These are phyloP conservation scores for Coemansia sp. DNA, from an alignment of 371 early-diverging fungal species.

Conservation along the genomic window DNA sequence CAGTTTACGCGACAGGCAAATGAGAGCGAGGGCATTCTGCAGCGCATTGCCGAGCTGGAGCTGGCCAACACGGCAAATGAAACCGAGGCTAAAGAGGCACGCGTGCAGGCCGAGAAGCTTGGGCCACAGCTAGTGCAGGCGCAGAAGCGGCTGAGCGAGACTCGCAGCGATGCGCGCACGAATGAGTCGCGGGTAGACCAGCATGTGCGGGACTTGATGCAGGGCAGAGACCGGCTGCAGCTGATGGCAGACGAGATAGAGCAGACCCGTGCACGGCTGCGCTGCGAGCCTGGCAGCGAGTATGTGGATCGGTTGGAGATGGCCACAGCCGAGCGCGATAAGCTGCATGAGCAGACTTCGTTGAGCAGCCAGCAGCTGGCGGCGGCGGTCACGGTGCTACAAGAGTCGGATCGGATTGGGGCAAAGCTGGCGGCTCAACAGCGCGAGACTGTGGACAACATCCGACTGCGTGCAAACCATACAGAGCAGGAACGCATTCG, in stretches of 20 bases:
- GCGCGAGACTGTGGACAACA: conserved; percentile 45
- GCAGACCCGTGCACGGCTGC: conserved; percentile 16
- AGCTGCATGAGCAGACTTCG: conserved; percentile 7
- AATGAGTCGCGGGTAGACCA: conserved; percentile 47
- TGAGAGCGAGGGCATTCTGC: conserved; percentile 21
- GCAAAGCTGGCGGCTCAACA: conserved; percentile 32
- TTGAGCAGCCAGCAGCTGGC: background rate
- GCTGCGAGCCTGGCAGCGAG: conserved; percentile 27
- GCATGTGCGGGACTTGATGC: conserved; percentile 35
- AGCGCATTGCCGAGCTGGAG: conserved; percentile 34
- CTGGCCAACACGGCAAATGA: conserved; percentile 5
- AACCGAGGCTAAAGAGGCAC: conserved; percentile 20
- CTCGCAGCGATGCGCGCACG: conserved; percentile 42
- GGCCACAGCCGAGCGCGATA: conserved; percentile 38
- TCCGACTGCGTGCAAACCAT: conserved; percentile 32
- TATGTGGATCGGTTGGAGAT: conserved; percentile 53
- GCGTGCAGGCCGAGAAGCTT: conserved; percentile 20
- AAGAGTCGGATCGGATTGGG: conserved; percentile 33
- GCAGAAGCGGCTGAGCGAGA: conserved; percentile 36
- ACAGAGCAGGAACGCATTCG: conserved; percentile 21
- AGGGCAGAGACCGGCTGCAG: conserved; percentile 34
- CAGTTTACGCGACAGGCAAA: conserved; percentile 35
- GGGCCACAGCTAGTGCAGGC: conserved; percentile 44
- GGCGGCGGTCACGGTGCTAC: conserved; percentile 9
- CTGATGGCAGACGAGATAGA: conserved; percentile 36